phyloP scores from a whole-genome alignment of 1,139 yeast genomes.

The Kluyveromyces marxianus region DNA sequence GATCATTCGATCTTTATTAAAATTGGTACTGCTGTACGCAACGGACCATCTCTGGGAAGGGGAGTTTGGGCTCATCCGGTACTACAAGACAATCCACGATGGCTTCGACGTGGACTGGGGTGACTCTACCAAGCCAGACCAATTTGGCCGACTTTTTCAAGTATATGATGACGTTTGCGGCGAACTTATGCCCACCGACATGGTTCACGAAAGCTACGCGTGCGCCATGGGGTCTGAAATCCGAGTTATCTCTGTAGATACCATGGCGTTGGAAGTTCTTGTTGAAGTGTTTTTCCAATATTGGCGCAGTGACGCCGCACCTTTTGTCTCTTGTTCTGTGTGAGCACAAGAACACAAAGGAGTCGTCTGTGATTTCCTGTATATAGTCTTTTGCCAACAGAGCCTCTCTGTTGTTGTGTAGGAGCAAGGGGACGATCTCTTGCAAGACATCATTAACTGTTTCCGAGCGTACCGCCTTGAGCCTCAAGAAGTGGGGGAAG shows the following conservation, averaged over 20 bases:
- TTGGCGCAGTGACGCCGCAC: slow-evolving; percentile 94
- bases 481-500: slow-evolving; percentile 74
- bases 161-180: slow-evolving; percentile 81
- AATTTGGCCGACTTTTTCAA: slow-evolving; percentile 58
- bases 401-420: slow-evolving; percentile 22
- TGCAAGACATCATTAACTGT: slow-evolving; percentile 42
- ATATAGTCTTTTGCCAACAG: slow-evolving; percentile 22
- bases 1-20: slow-evolving; percentile 14
- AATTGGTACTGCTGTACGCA: slow-evolving; percentile 26
- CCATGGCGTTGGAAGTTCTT: slow-evolving; percentile 62
- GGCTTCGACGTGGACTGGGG: slow-evolving; percentile 66
- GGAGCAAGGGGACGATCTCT: slow-evolving; percentile 39
- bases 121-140: slow-evolving; percentile 82
- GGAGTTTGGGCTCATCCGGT: slow-evolving; percentile 23
- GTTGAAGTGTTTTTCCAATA: slow-evolving; percentile 74
- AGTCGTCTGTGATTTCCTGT: slow-evolving; percentile 37
- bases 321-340: slow-evolving; percentile 87
- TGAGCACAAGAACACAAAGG: slow-evolving; percentile 74
- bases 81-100: slow-evolving; percentile 52
- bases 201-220: slow-evolving; percentile 67
- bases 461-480: slow-evolving; percentile 42
- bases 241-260: slow-evolving; percentile 65
- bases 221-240: slow-evolving; percentile 67
- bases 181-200: slow-evolving; percentile 92
- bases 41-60: slow-evolving; percentile 30